Conservation (phyloP, 2,329 filamentous ascomycete genomes). For the Plenodomus biglobosus region DNA sequence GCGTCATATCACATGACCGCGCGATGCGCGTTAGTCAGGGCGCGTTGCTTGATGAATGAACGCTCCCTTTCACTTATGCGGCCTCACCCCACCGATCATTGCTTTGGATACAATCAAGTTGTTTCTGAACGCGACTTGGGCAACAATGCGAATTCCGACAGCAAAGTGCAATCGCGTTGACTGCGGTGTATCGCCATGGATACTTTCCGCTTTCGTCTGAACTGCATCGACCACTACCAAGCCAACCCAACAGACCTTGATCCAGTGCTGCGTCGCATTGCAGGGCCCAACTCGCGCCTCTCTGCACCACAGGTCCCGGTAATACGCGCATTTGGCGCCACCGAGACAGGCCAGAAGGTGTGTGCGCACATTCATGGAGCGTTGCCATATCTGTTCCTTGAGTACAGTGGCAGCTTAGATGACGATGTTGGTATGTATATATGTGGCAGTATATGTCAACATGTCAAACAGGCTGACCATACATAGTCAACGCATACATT, state of each 20-base stretch:
- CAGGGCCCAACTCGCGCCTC: conserved; percentile 56
- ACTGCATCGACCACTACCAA: conserved; percentile 96
- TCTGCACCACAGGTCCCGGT: conserved; percentile 77
- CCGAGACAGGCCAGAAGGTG: conserved; percentile 92
- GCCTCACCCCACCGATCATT: background rate
- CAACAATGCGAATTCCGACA: conserved; percentile 15
- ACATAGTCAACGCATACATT: conserved; percentile 72
- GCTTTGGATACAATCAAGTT: background rate
- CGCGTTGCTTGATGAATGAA: conserved; percentile 13
- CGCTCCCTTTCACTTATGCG: background rate
- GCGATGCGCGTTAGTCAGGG: conserved; percentile 22
- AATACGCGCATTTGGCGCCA: conserved; percentile 87
- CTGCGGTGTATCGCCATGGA: conserved; percentile 56
- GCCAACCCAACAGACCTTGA: conserved; percentile 76
- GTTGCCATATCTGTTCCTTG: conserved; percentile 92
- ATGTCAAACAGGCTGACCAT: conserved; percentile 14
- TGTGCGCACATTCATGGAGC: conserved; percentile 95
- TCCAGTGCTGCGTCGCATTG: conserved; percentile 70
- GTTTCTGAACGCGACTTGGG: conserved; percentile 7
- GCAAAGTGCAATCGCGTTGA: background rate
- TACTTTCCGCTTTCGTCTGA: conserved; percentile 84
- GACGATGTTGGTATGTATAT: conserved; percentile 64
- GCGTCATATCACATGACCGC: background rate
- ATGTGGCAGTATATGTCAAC: background rate
- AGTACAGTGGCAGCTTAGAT: conserved; percentile 72